Evolutionary conservation across 176 grass and related monocot genomes (phyloP), one percentile per base, ranked within the genome.

Genomic region (Phoenix dactylifera): DNA sequence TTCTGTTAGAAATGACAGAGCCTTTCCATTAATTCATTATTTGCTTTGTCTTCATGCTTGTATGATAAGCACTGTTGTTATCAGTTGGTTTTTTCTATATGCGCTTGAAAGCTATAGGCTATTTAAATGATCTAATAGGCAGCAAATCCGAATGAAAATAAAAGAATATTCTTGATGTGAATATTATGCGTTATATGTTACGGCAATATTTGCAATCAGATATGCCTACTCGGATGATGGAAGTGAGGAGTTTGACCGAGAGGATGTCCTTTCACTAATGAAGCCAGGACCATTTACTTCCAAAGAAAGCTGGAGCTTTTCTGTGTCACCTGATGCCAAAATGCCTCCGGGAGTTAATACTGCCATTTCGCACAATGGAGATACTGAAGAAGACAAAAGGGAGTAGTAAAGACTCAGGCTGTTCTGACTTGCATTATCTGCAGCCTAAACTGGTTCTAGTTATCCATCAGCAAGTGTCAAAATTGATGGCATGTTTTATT

Each of bases 261-360:
- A 85, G 49, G 85, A 77, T 51, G 63, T 57, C 26, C 72, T 68
- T 26, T 55, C 69, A 3, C 72, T 87, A 59, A 70, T 84, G 49
- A 68, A 80, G 67, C 62, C 55, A 0, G 82, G 74, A 2, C 76
- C 81, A 18, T 71, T 85, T 54, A 77, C 78, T 59, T 95, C 85
- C 39, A 86, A 81, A 72, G 89, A 95, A 23, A 89, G 18, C 63
- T 85, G 85, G 85, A 83, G 85, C 17, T 82, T 76, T 69, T 83
- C 86, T 28, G 76, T 95, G 58, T 82, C 81, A 25, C 75, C 54
- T 62, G 89, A 95, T 67, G 75, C 67, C 29, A 89, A 85, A 76
- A 72, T 89, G 49, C 77, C 88, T 6, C 75, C 82, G 1, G 68
- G 72, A 20, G 82, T 80, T 0, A 72, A 95, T 72, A 79, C 85